These are phyloP conservation scores for Chenopodium quinoa DNA, from an alignment of 148 eudicot species.

Conservation along the genomic window DNA sequence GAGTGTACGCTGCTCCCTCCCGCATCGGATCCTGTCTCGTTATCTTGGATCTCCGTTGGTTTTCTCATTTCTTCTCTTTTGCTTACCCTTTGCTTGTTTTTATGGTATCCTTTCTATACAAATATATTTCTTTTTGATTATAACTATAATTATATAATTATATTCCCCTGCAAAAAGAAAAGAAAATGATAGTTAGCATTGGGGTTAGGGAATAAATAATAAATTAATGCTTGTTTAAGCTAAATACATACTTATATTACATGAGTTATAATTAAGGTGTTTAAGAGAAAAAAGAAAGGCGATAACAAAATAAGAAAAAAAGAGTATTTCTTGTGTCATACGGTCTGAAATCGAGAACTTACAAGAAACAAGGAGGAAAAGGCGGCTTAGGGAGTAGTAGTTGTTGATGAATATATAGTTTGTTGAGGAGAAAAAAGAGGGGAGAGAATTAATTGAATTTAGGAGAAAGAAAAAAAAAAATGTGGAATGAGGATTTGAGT, in stretches of 20 bases:
- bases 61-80: constrained; percentile 23
- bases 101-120: too few species aligned
- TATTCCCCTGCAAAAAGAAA: too few species aligned
- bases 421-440: background rate
- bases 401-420: background rate
- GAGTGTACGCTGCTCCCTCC: constrained; percentile 40
- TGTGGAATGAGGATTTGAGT: background rate
- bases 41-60: constrained; percentile 38
- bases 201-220: too few species aligned
- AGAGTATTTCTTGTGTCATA: background rate
- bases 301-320: too few species aligned
- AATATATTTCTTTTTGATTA: too few species aligned
- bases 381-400: background rate
- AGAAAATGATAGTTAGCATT: too few species aligned
- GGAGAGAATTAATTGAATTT: background rate
- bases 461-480: background rate
- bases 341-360: background rate
- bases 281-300: too few species aligned
- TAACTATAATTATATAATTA: too few species aligned
- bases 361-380: background rate
- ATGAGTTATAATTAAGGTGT: too few species aligned
- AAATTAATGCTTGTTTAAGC: too few species aligned
- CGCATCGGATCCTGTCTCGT: constrained; percentile 20
- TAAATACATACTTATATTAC: too few species aligned
- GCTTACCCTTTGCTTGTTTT: background rate